A percentile compares a stretch with the other conserved stretches of the same genome.
phyloP scores from a whole-genome alignment of 1,284 basidiomycete species.

The Heliocybe sulcata region DNA sequence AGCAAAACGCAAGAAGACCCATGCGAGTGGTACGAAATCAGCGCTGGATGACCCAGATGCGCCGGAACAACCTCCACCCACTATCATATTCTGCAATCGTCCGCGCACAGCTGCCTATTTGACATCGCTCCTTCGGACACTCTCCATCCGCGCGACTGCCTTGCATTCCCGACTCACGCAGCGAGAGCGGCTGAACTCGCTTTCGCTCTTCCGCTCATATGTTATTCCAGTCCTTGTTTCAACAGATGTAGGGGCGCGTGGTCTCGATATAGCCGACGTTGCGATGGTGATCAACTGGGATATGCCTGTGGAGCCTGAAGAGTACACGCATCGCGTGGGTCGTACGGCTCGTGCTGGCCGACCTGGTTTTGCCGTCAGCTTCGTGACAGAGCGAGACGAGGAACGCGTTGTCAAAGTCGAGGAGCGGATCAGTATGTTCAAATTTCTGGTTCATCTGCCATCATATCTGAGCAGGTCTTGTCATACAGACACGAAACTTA shows the following conservation, averaged over 20 bases:
- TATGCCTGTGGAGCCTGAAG: constrained; percentile 70
- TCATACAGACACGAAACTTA: constrained; percentile 59
- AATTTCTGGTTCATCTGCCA: not conserved
- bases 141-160: constrained; percentile 81
- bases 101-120: constrained; percentile 89
- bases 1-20: constrained; percentile 26
- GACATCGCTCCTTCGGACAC: constrained; percentile 71
- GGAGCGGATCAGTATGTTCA: constrained; percentile 69
- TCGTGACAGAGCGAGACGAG: constrained; percentile 93
- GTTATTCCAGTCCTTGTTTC: constrained; percentile 90
- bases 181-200: constrained; percentile 76
- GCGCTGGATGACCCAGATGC: constrained; percentile 34
- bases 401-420: constrained; percentile 83
- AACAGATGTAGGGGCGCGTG: constrained; percentile 92
- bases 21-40: constrained; percentile 3
- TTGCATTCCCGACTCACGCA: constrained; percentile 93
- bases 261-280: constrained; percentile 93
- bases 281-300: constrained; percentile 98
- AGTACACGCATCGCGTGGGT: constrained; percentile 79
- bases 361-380: constrained; percentile 86
- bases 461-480: constrained; percentile 2
- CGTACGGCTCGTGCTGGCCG: constrained; percentile 93
- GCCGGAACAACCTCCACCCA: constrained; percentile 72
- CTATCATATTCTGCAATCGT: constrained; percentile 92
- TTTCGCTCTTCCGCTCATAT: constrained; percentile 83